Evolutionary conservation across 208 protist species (phyloP).

Genomic region (Leishmania braziliensis): DNA sequence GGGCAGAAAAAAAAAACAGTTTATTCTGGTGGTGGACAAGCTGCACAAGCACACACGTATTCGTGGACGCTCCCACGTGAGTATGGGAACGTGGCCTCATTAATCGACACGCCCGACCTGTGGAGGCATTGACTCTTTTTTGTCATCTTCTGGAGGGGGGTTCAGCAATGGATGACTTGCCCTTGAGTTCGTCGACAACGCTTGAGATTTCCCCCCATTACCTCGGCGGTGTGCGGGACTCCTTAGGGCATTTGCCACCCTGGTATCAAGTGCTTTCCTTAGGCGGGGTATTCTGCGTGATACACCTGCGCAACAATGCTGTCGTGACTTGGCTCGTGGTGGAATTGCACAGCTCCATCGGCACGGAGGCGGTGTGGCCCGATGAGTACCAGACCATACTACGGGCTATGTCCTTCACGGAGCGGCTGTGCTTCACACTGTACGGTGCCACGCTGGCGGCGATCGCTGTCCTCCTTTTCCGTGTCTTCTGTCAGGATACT

Average conservation of each 20-base stretch:
- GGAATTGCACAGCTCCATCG: slow-evolving; percentile 81
- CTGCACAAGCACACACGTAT: background rate
- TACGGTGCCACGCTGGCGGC: slow-evolving; percentile 74
- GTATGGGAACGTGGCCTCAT: background rate
- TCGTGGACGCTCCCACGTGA: background rate
- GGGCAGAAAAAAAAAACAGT: background rate
- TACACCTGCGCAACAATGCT: slow-evolving; percentile 71
- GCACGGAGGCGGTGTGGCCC: slow-evolving; percentile 77
- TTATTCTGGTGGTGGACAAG: background rate
- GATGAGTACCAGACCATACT: slow-evolving; percentile 69
- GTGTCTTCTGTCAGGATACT: slow-evolving; percentile 55
- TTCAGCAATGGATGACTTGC: slow-evolving; percentile 2
- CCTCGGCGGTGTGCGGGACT: slow-evolving; percentile 69
- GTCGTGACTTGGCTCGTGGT: slow-evolving; percentile 73
- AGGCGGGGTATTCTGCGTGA: slow-evolving; percentile 64
- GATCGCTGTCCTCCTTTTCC: slow-evolving; percentile 48
- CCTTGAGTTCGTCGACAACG: background rate
- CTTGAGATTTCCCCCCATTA: slow-evolving; percentile 31
- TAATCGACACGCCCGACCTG: background rate
- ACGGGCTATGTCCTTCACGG: slow-evolving; percentile 83
- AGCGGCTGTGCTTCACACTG: slow-evolving; percentile 83
- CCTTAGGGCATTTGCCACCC: slow-evolving; percentile 74
- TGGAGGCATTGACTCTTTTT: background rate
- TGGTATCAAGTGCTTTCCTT: slow-evolving; percentile 83
- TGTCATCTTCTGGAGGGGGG: background rate